phyloP scores from a whole-genome alignment of 345 rosid genomes.

The Crucihimalaya himalaica region DNA sequence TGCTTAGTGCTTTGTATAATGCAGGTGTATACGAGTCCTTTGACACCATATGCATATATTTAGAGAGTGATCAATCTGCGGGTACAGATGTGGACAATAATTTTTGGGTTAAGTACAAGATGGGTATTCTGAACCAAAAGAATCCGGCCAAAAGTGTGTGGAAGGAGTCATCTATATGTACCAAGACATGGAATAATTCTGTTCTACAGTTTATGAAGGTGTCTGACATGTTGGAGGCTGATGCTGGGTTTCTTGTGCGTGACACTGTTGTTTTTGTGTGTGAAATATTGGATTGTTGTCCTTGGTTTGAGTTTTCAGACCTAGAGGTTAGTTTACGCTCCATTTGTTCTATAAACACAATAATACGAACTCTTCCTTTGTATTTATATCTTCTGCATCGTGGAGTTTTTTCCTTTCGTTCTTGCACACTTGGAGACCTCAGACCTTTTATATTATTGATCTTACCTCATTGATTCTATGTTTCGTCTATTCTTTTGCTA shows the following conservation, averaged over 20 bases:
- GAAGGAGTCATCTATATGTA: constrained; percentile 99
- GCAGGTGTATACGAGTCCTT: constrained; percentile 99
- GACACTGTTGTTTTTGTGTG: constrained; percentile 98
- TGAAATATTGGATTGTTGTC: constrained; percentile 96
- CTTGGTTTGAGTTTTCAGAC: constrained; percentile 96
- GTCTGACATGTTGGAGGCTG: constrained; percentile 96
- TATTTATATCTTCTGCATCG: constrained; percentile 24
- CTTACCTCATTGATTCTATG: constrained; percentile 8
- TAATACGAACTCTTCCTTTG: neutral
- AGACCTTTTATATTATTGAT: constrained; percentile 10
- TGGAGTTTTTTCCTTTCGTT: constrained; percentile 22
- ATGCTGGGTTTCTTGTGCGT: constrained; percentile 98
- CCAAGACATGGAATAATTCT: constrained; percentile 99
- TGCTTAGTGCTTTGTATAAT: constrained; percentile 42
- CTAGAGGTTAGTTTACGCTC: constrained; percentile 68
- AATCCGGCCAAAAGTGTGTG: constrained; percentile 91
- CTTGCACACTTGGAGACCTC: constrained; percentile 8
- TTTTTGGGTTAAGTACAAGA: constrained; percentile 98
- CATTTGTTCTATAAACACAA: constrained; percentile 14
- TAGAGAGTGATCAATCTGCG: constrained; percentile 97
- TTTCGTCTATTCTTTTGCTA: constrained; percentile 41
- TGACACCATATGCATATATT: constrained; percentile 97
- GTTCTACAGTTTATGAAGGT: constrained; percentile 99
- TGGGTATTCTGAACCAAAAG: constrained; percentile 97
- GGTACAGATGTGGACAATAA: constrained; percentile 93